A percentile compares a stretch with the other conserved stretches of the same genome.
phyloP scores from a whole-genome alignment of 495 filamentous ascomycete genomes.

The Penicillium bialowiezense region DNA sequence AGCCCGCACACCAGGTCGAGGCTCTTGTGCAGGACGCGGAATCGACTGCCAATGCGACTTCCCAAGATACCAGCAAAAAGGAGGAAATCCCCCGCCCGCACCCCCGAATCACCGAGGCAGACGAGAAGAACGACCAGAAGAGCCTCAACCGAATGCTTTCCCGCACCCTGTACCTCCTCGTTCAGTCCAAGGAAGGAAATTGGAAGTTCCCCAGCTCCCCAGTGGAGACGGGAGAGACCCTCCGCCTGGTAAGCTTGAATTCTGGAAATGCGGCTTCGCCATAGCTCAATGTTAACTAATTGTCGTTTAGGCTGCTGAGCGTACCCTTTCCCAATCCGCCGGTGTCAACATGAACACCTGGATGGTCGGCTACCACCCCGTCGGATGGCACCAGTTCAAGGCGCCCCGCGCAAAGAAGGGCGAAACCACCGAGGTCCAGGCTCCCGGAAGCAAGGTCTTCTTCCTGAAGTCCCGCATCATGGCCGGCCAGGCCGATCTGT shows the following conservation, averaged over 20 bases:
- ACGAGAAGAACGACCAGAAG: constrained; percentile 66
- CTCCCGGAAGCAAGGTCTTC: constrained; percentile 76
- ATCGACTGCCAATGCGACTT: constrained; percentile 59
- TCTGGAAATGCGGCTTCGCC: background rate
- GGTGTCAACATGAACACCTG: constrained; percentile 99
- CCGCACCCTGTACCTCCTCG: constrained; percentile 81
- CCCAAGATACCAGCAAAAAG: constrained; percentile 60
- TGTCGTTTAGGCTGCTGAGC: constrained; percentile 67
- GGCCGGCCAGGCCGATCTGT: constrained; percentile 88
- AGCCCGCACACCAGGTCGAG: constrained; percentile 59
- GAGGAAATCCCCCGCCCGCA: constrained; percentile 70
- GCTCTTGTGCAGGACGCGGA: constrained; percentile 76
- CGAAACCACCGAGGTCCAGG: constrained; percentile 31
- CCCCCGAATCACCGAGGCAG: constrained; percentile 73
- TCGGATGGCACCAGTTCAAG: constrained; percentile 69
- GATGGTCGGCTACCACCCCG: constrained; percentile 87
- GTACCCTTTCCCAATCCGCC: constrained; percentile 69
- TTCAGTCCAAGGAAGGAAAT: constrained; percentile 59
- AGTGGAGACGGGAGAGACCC: constrained; percentile 64
- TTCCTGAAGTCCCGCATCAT: constrained; percentile 95
- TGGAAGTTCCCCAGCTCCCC: constrained; percentile 79
- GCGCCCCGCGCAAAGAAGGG: constrained; percentile 28
- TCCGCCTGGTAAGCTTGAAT: constrained; percentile 69
- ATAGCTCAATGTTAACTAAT: no score
- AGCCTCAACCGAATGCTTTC: constrained; percentile 76